A percentile compares a stretch with the other conserved stretches of the same genome.
phyloP scores from a whole-genome alignment of 257 asterid species.

The Osmanthus fragrans region DNA sequence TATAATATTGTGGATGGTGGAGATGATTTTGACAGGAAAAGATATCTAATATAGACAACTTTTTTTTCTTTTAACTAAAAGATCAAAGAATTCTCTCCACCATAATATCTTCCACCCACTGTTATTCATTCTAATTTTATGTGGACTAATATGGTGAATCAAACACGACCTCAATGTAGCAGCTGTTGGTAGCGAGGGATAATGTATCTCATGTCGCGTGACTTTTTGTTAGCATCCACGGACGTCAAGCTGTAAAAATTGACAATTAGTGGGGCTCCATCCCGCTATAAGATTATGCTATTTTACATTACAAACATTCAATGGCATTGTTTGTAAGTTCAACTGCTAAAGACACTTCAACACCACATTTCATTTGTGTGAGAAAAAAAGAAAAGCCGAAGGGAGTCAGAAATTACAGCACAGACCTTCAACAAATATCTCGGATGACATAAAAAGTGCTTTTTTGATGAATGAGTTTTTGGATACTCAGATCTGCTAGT shows the following conservation, averaged over 20 bases:
- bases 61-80: too few species aligned
- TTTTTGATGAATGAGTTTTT: neutral
- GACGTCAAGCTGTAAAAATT: neutral
- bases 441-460: neutral
- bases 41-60: too few species aligned
- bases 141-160: too few species aligned
- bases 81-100: too few species aligned
- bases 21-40: too few species aligned
- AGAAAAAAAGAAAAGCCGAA: neutral
- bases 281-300: neutral
- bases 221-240: neutral
- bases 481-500: neutral
- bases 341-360: neutral
- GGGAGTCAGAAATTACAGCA: neutral
- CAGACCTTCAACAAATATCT: too few species aligned
- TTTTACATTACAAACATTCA: neutral
- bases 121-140: too few species aligned
- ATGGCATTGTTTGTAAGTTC: neutral
- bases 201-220: neutral
- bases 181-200: neutral
- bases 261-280: neutral
- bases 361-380: neutral
- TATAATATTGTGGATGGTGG: too few species aligned
- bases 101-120: too few species aligned
- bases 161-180: neutral